These are phyloP conservation scores for Ophiostoma tasmaniense DNA, from an alignment of 2,329 filamentous ascomycete genomes.

Conservation along the genomic window DNA sequence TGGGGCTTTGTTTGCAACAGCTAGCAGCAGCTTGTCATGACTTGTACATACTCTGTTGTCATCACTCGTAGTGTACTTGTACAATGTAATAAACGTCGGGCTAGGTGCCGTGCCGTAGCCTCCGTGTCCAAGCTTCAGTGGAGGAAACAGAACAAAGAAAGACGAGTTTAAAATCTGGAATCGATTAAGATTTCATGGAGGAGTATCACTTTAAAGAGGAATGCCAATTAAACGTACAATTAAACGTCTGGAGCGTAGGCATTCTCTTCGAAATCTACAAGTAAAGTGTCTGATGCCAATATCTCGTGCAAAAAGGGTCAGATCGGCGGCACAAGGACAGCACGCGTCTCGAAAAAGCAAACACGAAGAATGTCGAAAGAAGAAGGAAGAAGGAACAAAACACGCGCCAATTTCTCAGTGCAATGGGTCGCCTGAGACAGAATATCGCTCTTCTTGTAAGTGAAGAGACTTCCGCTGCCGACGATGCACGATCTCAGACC, in stretches of 20 bases:
- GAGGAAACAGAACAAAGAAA: neutral
- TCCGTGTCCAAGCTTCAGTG: neutral
- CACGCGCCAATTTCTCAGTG: neutral
- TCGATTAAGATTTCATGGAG: no score
- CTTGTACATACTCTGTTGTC: neutral
- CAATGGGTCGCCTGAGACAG: neutral
- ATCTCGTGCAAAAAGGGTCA: neutral
- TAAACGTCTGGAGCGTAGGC: no score
- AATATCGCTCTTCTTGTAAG: neutral
- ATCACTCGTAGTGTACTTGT: neutral
- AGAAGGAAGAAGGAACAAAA: neutral
- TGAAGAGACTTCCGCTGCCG: neutral
- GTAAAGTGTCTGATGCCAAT: neutral
- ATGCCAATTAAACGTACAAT: neutral
- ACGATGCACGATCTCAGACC: slow-evolving; percentile 1
- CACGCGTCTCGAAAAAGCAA: neutral
- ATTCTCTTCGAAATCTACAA: no score
- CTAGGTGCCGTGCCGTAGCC: slow-evolving; percentile 2
- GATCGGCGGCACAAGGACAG: neutral
- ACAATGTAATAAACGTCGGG: neutral
- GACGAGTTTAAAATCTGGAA: neutral
- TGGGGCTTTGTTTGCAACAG: no score
- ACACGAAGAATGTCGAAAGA: neutral
- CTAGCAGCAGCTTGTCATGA: no score
- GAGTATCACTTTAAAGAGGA: neutral